These are phyloP conservation scores for Zasmidium citrigriseum DNA, from an alignment of 2,329 filamentous ascomycete genomes.

Conservation along the genomic window DNA sequence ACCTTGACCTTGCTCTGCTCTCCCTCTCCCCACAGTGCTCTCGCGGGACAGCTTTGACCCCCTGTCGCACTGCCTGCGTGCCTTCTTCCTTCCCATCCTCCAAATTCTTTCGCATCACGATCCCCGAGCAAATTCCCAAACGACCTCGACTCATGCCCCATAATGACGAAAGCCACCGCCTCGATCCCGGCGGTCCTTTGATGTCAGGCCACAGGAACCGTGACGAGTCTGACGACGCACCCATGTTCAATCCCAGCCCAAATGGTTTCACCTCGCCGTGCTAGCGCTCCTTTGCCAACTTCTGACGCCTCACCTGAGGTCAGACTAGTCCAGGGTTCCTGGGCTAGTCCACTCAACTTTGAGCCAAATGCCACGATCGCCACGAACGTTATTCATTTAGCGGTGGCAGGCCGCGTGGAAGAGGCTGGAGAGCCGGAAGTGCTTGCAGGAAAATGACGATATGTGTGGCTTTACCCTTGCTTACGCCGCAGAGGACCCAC, in stretches of 20 bases:
- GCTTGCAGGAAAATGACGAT: conserved; percentile 7
- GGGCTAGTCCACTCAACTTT: conserved; percentile 12
- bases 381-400: conserved; percentile 2
- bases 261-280: neutral
- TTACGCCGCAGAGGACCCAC: conserved; percentile 8
- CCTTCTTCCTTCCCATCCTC: neutral
- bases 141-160: neutral
- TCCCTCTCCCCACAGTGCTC: neutral
- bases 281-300: neutral
- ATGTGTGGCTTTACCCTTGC: conserved; percentile 6
- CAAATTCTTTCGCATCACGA: neutral
- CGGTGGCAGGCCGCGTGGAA: neutral
- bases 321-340: neutral
- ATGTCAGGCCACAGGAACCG: too few species aligned
- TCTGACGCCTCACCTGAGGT: neutral
- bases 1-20: neutral
- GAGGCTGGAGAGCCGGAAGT: conserved; percentile 1
- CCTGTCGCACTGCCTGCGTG: too few species aligned
- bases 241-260: neutral
- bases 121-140: neutral
- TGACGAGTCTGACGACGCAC: too few species aligned
- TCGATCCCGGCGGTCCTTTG: neutral
- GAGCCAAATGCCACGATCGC: conserved; percentile 18
- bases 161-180: neutral
- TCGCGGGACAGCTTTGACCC: too few species aligned